phyloP scores from a whole-genome alignment of 257 asterid species.

The Catharanthus roseus region DNA sequence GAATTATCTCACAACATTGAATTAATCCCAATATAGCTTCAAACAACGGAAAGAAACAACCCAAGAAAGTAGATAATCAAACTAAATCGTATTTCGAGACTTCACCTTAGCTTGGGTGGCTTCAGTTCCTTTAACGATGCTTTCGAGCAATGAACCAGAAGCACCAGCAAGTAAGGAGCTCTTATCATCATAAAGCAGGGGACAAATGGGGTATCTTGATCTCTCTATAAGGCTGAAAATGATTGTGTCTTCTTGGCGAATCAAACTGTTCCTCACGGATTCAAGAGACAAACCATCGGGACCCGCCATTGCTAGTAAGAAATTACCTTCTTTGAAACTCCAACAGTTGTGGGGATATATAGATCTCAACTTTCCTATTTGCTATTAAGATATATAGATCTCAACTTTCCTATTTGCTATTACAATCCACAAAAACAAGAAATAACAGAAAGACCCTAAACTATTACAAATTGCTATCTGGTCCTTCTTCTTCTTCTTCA shows the following conservation, averaged over 20 bases:
- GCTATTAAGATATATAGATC: too few species aligned
- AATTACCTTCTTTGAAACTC: too few species aligned
- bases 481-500: too few species aligned
- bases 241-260: constrained; percentile 76
- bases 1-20: not conserved
- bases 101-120: constrained; percentile 74
- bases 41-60: not conserved
- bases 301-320: constrained; percentile 1
- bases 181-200: constrained; percentile 35
- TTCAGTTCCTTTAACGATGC: constrained; percentile 63
- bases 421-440: too few species aligned
- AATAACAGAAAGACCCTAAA: too few species aligned
- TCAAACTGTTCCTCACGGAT: constrained; percentile 55
- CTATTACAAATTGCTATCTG: too few species aligned
- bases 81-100: not conserved
- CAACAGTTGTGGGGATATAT: too few species aligned
- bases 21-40: not conserved
- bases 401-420: too few species aligned
- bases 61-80: not conserved
- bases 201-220: constrained; percentile 44
- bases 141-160: constrained; percentile 40
- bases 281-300: constrained; percentile 48
- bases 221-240: constrained; percentile 71
- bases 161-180: constrained; percentile 8
- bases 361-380: too few species aligned